Percentiles rank a stretch among this genome's conserved stretches.
Evolutionary conservation across 768 basidiomycete genomes (phyloP).

Genomic region (Calocybe gangraenosa): DNA sequence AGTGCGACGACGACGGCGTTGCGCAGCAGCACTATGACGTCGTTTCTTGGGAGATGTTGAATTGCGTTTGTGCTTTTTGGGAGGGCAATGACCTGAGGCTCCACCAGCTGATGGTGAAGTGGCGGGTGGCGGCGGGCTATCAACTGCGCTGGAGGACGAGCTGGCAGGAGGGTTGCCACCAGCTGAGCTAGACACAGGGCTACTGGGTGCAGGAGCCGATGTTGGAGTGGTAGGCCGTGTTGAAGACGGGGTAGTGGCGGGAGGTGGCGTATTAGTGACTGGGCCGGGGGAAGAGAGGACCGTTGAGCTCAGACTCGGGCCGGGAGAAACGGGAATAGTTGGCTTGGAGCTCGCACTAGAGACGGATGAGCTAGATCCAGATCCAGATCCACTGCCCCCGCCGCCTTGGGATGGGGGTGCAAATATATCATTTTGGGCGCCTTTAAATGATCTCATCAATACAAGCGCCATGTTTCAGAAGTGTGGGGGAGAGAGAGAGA

Average conservation of each 20-base stretch:
- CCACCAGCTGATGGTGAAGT: conserved; percentile 9
- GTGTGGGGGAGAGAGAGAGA: too few relatives aligned
- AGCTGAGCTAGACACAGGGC: background rate
- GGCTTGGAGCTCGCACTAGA: background rate
- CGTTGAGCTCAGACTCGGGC: too few relatives aligned
- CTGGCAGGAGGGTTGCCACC: background rate
- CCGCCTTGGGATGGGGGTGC: conserved; percentile 12
- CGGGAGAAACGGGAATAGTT: too few relatives aligned
- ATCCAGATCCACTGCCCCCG: background rate
- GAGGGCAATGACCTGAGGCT: conserved; percentile 3
- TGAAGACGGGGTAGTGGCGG: too few relatives aligned
- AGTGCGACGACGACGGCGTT: conserved; percentile 7
- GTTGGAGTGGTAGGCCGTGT: too few relatives aligned
- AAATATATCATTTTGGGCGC: conserved; percentile 44
- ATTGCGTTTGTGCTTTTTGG: conserved; percentile 1
- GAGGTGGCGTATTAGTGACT: too few relatives aligned
- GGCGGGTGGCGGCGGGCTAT: background rate
- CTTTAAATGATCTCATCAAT: conserved; percentile 19
- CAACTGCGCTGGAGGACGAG: background rate
- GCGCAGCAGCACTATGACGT: background rate
- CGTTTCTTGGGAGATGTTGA: background rate
- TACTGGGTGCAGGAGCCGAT: too few relatives aligned
- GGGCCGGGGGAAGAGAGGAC: too few relatives aligned
- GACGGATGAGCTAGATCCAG: background rate
- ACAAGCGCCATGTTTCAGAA: background rate